A percentile compares a stretch with the other conserved stretches of the same genome.
These are phyloP conservation scores for Leishmania mexicana DNA, from an alignment of 208 protist species.

Conservation along the genomic window DNA sequence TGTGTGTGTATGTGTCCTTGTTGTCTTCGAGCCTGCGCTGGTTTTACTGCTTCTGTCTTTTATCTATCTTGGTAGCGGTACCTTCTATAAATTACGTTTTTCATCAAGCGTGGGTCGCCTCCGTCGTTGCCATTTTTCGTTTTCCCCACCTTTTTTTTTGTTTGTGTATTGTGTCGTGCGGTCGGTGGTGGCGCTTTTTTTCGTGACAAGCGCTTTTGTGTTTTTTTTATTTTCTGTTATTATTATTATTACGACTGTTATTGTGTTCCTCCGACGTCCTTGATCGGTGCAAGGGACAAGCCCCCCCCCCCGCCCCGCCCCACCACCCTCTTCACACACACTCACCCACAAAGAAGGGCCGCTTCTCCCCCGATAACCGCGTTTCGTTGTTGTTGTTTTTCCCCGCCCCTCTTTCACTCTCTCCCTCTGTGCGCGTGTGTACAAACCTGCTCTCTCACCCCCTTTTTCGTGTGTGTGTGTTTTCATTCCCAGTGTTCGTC, in stretches of 20 bases:
- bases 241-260: neutral
- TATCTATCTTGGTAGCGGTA: neutral
- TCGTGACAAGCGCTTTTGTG: neutral
- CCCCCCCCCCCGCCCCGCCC: neutral
- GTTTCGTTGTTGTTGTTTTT: neutral
- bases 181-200: neutral
- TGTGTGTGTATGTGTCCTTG: neutral
- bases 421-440: neutral
- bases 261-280: neutral
- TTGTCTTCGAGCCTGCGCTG: neutral
- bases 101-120: neutral
- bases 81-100: too few species aligned
- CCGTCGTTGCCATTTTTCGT: neutral
- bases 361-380: neutral
- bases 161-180: neutral
- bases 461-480: slow-evolving; percentile 6
- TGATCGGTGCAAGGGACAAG: neutral
- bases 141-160: neutral
- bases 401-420: neutral
- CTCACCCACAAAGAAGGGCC: neutral
- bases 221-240: neutral
- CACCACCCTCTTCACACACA: neutral
- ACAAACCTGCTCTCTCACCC: too few species aligned
- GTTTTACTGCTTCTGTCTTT: neutral
- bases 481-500: neutral